Evolutionary conservation across 805 yeast genomes (phyloP).

Genomic region (Spencermartinsiella europaea): DNA sequence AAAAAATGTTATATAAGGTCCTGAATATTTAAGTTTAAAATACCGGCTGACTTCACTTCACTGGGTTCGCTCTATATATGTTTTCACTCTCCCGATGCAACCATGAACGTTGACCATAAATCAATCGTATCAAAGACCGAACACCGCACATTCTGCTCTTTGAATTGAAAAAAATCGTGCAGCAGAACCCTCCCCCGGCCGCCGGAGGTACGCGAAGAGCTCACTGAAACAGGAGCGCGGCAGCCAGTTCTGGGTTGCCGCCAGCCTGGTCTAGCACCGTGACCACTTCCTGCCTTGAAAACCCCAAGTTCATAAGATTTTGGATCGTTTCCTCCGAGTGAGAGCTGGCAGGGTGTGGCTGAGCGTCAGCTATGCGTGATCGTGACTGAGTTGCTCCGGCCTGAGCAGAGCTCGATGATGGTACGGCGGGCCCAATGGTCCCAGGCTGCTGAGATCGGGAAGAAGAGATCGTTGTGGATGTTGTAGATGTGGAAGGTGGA

Average conservation of each 20-base stretch:
- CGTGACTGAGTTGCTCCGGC: conserved; percentile 11
- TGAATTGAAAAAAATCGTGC: too few relatives aligned
- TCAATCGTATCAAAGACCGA: too few relatives aligned
- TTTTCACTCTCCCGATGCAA: too few relatives aligned
- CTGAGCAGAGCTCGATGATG: conserved; percentile 11
- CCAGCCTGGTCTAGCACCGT: conserved; percentile 58
- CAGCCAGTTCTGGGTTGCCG: conserved; percentile 85
- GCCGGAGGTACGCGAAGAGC: too few relatives aligned
- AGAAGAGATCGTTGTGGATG: conserved; percentile 16
- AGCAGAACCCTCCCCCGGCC: too few relatives aligned
- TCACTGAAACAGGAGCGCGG: conserved; percentile 56
- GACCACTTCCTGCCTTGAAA: conserved; percentile 56
- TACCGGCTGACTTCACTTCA: too few relatives aligned
- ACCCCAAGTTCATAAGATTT: conserved; percentile 64
- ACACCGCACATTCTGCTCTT: too few relatives aligned
- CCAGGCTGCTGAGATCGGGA: neutral
- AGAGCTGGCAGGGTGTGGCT: conserved; percentile 10
- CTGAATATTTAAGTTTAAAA: too few relatives aligned
- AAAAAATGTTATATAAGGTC: too few relatives aligned
- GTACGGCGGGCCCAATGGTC: conserved; percentile 4
- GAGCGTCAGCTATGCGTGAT: conserved; percentile 3
- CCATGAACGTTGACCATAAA: too few relatives aligned
- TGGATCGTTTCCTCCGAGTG: conserved; percentile 35
- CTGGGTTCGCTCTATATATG: too few relatives aligned
- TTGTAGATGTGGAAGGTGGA: conserved; percentile 24